Evolutionary conservation across 1,284 basidiomycete genomes (phyloP).

Genomic region (Mycena sp.): DNA sequence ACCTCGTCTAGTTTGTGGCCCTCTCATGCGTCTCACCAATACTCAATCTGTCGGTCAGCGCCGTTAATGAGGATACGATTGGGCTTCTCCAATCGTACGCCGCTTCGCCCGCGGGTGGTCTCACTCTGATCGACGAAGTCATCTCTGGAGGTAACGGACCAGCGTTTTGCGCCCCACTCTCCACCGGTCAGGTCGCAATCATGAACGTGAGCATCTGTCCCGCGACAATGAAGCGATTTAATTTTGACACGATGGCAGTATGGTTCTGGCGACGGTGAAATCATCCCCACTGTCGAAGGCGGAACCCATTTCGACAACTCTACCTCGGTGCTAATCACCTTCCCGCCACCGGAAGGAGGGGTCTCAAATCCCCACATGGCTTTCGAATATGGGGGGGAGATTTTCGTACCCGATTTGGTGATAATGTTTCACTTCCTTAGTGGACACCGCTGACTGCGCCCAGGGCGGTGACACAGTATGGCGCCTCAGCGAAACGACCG

Average conservation of each 20-base stretch:
- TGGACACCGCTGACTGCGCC: too few relatives aligned
- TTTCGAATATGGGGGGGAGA: conserved; percentile 56
- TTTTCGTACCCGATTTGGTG: conserved; percentile 63
- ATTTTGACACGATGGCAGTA: conserved; percentile 49
- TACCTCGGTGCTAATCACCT: conserved; percentile 50
- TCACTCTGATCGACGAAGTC: conserved; percentile 56
- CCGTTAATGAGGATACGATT: conserved; percentile 57
- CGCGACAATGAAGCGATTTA: too few relatives aligned
- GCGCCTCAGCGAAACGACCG: conserved; percentile 54
- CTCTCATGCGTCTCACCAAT: background rate
- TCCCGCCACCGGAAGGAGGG: conserved; percentile 52
- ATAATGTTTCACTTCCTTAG: too few relatives aligned
- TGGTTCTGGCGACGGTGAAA: conserved; percentile 56
- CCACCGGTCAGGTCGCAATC: conserved; percentile 64
- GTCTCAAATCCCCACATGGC: conserved; percentile 68
- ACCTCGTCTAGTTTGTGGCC: conserved; percentile 60
- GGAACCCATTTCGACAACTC: conserved; percentile 54
- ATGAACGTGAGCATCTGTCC: conserved; percentile 52
- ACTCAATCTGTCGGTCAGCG: conserved; percentile 44
- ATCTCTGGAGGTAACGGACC: conserved; percentile 59
- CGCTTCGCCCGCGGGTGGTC: conserved; percentile 50
- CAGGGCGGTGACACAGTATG: conserved; percentile 66
- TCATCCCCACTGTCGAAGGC: conserved; percentile 57
- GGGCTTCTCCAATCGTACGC: conserved; percentile 61
- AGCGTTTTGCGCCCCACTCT: conserved; percentile 58